Evolutionary conservation across 1,284 basidiomycete genomes (phyloP).

Genomic region (Leccinum subatratum): DNA sequence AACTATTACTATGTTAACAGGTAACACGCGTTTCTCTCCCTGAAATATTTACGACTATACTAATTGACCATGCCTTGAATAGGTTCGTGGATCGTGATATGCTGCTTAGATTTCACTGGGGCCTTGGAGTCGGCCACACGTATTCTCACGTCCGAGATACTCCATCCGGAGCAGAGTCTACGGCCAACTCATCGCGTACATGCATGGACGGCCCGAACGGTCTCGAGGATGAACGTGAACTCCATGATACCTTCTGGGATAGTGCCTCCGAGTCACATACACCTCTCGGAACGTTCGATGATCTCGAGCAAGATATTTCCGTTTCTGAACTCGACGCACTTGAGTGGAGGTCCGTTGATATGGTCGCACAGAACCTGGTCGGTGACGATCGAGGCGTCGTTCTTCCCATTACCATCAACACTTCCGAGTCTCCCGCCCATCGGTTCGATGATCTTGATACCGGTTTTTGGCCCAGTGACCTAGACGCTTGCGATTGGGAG

Average conservation of each 20-base stretch:
- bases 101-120: background rate
- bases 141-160: background rate
- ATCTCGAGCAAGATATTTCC: background rate
- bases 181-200: background rate
- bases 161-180: background rate
- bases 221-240: background rate
- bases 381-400: background rate
- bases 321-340: background rate
- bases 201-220: background rate
- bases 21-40: background rate
- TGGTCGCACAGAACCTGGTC: background rate
- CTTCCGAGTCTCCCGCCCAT: background rate
- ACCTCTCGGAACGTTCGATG: background rate
- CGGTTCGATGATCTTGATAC: background rate
- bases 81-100: background rate
- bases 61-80: background rate
- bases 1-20: background rate
- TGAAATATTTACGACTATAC: background rate
- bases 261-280: background rate
- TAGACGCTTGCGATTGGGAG: background rate
- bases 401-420: background rate
- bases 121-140: background rate
- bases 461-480: background rate
- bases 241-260: background rate
- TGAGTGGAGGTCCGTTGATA: background rate